Base-by-base conservation (phyloP, 2,329 filamentous ascomycete species). In the Calonectria henricotiae region DNA sequence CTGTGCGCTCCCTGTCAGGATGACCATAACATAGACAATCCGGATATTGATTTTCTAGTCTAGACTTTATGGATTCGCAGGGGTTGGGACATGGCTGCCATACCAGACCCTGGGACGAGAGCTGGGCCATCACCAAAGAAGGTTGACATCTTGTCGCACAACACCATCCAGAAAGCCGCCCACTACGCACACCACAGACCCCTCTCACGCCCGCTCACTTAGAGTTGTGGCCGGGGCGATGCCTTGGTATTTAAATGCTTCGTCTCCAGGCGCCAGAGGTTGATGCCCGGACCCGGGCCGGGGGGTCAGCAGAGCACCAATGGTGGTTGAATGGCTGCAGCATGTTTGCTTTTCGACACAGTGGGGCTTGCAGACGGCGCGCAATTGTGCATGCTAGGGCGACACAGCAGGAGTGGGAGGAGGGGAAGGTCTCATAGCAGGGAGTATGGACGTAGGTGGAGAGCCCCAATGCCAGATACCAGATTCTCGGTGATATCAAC, bases 241-340 rank as follows among this genome's bases (percentile, higher is more conserved):
- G 51, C 46, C 61, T 15, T 51, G 27, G 35, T 15, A 23, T 41
- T 51, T 20, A 43, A 51, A 41, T 54, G 37, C 20, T 30, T 23
- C 2, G 46, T 30, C 60, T n/a, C 65, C 41, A 30, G 60, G 30
- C 27, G 20, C 35, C 15, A 43, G 35, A 54, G 12, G 12, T 9
- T 44, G 4, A 64, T 49, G 37, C 44, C 73, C 65, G 70, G 70
- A 27, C 67, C 72, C 67, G 72, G 72, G 65, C 72, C 72, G 68
- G 72, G 66, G n/a, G 27, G 27, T 30, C 23, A 32, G 15, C 43
- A 49, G 32, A 23, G 43, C 37, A 30, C 27, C 27, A 30, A 7
- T 30, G 27, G 27, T 35, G 47, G 62, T 13, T 46, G 27, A 37
- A 23, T 30, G 20, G 25, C 46, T 39, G 62, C 44, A 51, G 61